Conservation (phyloP, 129 eudicot species). For the Silybum marianum region DNA sequence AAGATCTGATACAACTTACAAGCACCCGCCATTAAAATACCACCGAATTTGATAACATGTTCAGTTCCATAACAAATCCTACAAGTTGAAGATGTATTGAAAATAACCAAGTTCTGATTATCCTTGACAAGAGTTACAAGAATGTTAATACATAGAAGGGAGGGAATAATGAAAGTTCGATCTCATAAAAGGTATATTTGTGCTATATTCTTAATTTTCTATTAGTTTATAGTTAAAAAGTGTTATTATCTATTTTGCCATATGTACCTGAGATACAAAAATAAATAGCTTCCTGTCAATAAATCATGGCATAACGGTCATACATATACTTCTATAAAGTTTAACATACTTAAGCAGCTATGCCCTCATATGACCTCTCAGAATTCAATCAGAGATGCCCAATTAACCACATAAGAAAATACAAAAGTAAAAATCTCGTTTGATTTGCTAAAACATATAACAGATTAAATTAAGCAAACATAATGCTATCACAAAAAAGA, state of each 20-base stretch:
- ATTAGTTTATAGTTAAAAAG: neutral
- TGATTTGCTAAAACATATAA: conserved; percentile 8
- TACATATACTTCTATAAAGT: neutral
- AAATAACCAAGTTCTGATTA: neutral
- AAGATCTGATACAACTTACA: neutral
- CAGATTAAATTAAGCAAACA: neutral
- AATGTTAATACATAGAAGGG: neutral
- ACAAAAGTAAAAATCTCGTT: neutral
- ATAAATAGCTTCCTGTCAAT: neutral
- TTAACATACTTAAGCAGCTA: neutral
- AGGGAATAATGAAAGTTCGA: neutral
- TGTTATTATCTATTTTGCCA: neutral
- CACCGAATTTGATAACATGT: neutral
- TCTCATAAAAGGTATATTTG: neutral
- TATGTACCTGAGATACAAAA: neutral
- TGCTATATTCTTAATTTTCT: neutral
- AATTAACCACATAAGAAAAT: neutral
- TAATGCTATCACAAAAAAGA: neutral
- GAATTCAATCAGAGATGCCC: neutral
- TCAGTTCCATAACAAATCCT: neutral
- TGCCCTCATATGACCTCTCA: neutral
- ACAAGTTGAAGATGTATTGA: conserved; percentile 6
- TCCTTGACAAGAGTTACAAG: neutral
- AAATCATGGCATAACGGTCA: neutral
- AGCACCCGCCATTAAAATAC: neutral